These are phyloP conservation scores for Melaleuca alternifolia DNA, from an alignment of 345 rosid species.

Conservation along the genomic window DNA sequence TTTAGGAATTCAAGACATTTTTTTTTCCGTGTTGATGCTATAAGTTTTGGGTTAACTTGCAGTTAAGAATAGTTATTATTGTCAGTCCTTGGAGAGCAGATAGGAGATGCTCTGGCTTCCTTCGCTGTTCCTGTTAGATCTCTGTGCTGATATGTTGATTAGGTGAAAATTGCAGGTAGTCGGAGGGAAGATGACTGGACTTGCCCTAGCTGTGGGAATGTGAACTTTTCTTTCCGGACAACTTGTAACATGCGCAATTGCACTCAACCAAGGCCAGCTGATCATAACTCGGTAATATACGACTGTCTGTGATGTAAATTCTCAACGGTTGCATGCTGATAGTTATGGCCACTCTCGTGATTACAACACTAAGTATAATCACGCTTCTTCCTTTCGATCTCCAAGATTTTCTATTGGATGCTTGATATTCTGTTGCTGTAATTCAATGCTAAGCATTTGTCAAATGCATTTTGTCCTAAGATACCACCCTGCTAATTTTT, in stretches of 20 bases:
- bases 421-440: not conserved
- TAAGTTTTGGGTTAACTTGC: not conserved
- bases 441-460: not conserved
- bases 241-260: slow-evolving; percentile 99
- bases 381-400: not conserved
- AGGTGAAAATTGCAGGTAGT: slow-evolving; percentile 36
- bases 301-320: slow-evolving; percentile 8
- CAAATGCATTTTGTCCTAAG: not conserved
- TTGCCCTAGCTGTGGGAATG: slow-evolving; percentile 90
- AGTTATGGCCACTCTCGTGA: not conserved
- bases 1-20: not conserved
- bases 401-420: not conserved
- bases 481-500: not conserved
- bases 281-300: slow-evolving; percentile 74
- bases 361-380: not conserved
- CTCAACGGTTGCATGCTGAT: not conserved
- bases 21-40: not conserved
- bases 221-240: slow-evolving; percentile 86
- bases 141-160: not conserved
- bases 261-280: slow-evolving; percentile 96
- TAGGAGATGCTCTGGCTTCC: not conserved
- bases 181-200: slow-evolving; percentile 97
- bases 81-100: not conserved
- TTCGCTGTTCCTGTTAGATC: not conserved
- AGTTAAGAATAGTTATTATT: not conserved